These are phyloP conservation scores for Yamadazyma conglobata DNA, from an alignment of 1,139 yeast genomes.

Conservation along the genomic window DNA sequence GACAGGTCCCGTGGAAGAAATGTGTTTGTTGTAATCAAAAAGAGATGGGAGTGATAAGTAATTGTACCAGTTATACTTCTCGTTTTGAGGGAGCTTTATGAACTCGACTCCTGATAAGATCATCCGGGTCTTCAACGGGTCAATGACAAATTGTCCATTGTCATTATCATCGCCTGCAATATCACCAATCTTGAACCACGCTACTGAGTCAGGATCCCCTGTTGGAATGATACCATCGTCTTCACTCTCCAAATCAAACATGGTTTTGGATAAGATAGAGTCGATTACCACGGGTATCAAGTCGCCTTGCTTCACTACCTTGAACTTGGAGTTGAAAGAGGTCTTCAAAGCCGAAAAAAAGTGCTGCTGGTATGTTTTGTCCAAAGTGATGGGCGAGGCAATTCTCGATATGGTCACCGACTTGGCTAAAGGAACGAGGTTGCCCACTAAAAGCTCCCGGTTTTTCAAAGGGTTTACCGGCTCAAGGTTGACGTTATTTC, in stretches of 20 bases:
- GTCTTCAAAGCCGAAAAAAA: slow-evolving; percentile 62
- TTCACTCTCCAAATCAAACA: slow-evolving; percentile 41
- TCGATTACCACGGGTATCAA: slow-evolving; percentile 77
- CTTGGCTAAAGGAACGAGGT: slow-evolving; percentile 35
- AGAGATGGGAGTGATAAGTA: slow-evolving; percentile 44
- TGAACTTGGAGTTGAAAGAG: slow-evolving; percentile 54
- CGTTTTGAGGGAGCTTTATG: slow-evolving; percentile 33
- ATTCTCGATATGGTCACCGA: slow-evolving; percentile 61
- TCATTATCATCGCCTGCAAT: slow-evolving; percentile 27
- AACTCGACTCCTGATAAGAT: slow-evolving; percentile 61
- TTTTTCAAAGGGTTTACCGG: slow-evolving; percentile 13
- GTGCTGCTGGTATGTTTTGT: slow-evolving; percentile 59
- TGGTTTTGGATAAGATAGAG: slow-evolving; percentile 59
- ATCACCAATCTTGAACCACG: slow-evolving; percentile 72
- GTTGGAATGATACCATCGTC: slow-evolving; percentile 44
- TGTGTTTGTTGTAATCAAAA: slow-evolving; percentile 28
- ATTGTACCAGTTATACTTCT: slow-evolving; percentile 42
- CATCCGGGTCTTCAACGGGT: slow-evolving; percentile 62
- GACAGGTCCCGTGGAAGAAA: slow-evolving; percentile 10
- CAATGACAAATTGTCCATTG: slow-evolving; percentile 52
- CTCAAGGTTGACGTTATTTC: slow-evolving; percentile 28
- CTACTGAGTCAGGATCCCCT: slow-evolving; percentile 70
- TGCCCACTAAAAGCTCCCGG: slow-evolving; percentile 18
- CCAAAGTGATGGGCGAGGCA: slow-evolving; percentile 70
- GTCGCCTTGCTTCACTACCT: slow-evolving; percentile 63